Percentiles rank a stretch among this genome's conserved stretches.
phyloP scores from a whole-genome alignment of 352 stramenopile genomes.

The Plasmopara viticola region DNA sequence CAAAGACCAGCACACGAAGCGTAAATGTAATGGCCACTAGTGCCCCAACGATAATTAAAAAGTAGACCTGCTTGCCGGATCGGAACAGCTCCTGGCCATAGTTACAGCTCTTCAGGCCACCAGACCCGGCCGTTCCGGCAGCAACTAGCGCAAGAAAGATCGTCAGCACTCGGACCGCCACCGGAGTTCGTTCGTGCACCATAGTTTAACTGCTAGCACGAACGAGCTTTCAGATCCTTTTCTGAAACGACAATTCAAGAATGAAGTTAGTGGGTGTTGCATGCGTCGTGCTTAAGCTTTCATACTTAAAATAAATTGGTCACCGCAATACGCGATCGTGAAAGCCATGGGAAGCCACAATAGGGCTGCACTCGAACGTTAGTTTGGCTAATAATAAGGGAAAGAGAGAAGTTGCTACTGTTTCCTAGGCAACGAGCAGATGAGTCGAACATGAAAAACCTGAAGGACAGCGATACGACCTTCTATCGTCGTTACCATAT shows the following conservation, averaged over 20 bases:
- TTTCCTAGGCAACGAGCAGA: background rate
- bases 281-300: background rate
- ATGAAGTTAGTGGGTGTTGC: slow-evolving; percentile 2
- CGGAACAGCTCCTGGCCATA: slow-evolving; percentile 47
- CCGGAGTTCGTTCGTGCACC: slow-evolving; percentile 33
- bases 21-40: slow-evolving; percentile 31
- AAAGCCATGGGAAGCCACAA: background rate
- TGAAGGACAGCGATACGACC: too few relatives aligned
- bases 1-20: slow-evolving; percentile 41
- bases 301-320: background rate
- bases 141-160: slow-evolving; percentile 41
- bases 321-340: background rate
- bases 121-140: slow-evolving; percentile 25
- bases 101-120: slow-evolving; percentile 46
- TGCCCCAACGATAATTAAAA: slow-evolving; percentile 38
- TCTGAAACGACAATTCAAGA: slow-evolving; percentile 11
- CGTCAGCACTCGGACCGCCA: slow-evolving; percentile 33
- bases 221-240: slow-evolving; percentile 8
- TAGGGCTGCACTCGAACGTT: background rate
- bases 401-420: background rate
- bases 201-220: background rate
- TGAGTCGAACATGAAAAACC: background rate
- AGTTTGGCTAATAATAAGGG: background rate
- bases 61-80: slow-evolving; percentile 51
- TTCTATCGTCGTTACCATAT: too few relatives aligned